These are phyloP conservation scores for Metahyphopichia silvanorum DNA, from an alignment of 805 yeast genomes.

Conservation along the genomic window DNA sequence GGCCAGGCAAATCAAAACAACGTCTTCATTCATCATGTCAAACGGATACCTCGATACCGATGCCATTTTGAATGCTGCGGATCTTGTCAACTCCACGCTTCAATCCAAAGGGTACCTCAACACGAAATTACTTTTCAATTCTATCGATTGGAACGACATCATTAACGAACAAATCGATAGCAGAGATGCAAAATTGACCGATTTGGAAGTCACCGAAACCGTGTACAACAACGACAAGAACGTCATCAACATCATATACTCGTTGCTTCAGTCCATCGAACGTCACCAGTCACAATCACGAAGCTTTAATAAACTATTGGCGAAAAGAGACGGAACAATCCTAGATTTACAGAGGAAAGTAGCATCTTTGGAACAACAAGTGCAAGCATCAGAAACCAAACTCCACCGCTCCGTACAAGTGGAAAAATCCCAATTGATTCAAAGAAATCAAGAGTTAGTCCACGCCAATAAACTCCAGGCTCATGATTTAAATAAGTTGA, in stretches of 20 bases:
- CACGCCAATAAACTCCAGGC: conserved; percentile 21
- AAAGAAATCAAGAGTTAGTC: conserved; percentile 13
- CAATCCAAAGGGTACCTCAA: conserved; percentile 33
- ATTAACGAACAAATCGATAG: conserved; percentile 20
- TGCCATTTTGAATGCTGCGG: conserved; percentile 34
- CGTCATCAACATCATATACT: conserved; percentile 34
- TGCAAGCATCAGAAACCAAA: conserved; percentile 11
- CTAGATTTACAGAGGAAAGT: conserved; percentile 18
- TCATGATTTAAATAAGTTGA: conserved; percentile 26
- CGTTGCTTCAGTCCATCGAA: conserved; percentile 28
- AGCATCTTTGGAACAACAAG: conserved; percentile 16
- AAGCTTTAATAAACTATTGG: conserved; percentile 24
- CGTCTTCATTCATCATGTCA: background rate
- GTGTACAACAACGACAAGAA: conserved; percentile 36
- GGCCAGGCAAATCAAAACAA: conserved; percentile 6
- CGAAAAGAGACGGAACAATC: conserved; percentile 27
- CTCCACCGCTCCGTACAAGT: conserved; percentile 13
- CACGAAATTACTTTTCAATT: conserved; percentile 26
- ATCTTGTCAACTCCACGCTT: conserved; percentile 31
- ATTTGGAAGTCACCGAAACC: conserved; percentile 22
- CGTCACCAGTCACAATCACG: conserved; percentile 29
- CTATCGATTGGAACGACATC: conserved; percentile 33
- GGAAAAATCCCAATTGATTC: conserved; percentile 14
- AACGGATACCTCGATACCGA: conserved; percentile 22
- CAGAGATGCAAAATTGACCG: conserved; percentile 7